phyloP scores from a whole-genome alignment of 2,329 filamentous ascomycete species.

The Annulohypoxylon truncatum region DNA sequence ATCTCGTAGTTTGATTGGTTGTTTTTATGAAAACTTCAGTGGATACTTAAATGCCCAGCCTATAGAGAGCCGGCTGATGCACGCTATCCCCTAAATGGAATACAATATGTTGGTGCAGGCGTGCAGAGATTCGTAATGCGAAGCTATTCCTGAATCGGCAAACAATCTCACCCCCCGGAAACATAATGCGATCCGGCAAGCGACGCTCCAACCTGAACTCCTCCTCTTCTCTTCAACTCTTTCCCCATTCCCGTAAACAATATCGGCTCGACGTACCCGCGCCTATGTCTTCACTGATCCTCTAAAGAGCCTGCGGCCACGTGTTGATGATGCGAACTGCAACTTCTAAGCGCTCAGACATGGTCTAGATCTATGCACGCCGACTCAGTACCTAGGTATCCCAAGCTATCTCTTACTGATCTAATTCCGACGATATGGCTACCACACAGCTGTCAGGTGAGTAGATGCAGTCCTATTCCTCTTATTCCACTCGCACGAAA shows the following conservation, averaged over 20 bases:
- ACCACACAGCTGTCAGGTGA: constrained; percentile 1
- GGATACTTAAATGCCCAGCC: neutral
- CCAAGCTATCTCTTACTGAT: neutral
- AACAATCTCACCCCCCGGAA: constrained; percentile 4
- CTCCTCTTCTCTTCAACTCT: neutral
- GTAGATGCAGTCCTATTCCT: neutral
- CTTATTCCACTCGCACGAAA: neutral
- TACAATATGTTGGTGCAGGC: neutral
- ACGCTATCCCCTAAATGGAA: neutral
- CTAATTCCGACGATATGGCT: neutral
- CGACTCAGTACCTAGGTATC: neutral
- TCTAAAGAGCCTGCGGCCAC: neutral
- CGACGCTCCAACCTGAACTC: neutral
- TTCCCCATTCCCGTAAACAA: constrained; percentile 8
- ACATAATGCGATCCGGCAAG: constrained; percentile 11
- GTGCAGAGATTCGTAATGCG: constrained; percentile 1
- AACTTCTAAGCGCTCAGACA: neutral
- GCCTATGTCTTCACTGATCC: neutral
- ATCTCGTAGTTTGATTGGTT: neutral
- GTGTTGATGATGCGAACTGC: neutral
- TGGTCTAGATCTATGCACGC: constrained; percentile 4
- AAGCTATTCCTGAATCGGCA: constrained; percentile 1
- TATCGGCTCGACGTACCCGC: neutral
- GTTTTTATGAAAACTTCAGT: neutral
- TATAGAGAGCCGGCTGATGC: neutral